phyloP scores from a whole-genome alignment of 208 protist genomes.

The Endotrypanum monterogeii region DNA sequence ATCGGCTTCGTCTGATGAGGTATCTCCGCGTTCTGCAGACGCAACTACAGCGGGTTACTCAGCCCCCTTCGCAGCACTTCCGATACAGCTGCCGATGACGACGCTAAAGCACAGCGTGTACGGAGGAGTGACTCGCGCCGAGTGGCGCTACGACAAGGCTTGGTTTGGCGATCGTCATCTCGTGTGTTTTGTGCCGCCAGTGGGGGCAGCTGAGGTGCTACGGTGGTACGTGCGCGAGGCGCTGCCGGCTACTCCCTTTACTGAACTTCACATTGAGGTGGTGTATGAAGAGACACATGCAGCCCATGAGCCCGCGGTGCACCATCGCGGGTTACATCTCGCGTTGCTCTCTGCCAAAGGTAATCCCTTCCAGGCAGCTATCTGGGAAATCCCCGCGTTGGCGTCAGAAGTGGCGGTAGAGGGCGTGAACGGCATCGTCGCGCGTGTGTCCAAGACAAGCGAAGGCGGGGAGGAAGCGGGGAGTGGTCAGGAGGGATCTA shows the following conservation, averaged over 20 bases:
- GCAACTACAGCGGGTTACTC: background rate
- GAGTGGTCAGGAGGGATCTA: background rate
- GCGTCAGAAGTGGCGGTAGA: background rate
- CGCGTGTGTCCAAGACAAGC: background rate
- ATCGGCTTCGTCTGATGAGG: background rate
- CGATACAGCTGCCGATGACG: constrained; percentile 16
- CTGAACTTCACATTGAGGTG: constrained; percentile 17
- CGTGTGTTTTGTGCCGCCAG: constrained; percentile 36
- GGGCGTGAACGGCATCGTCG: constrained; percentile 10
- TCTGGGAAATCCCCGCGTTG: constrained; percentile 15
- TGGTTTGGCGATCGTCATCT: constrained; percentile 71
- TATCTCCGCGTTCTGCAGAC: background rate
- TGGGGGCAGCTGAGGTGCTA: constrained; percentile 37
- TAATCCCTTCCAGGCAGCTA: constrained; percentile 2
- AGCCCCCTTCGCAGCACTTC: constrained; percentile 7
- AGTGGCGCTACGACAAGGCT: constrained; percentile 41
- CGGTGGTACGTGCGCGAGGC: constrained; percentile 34
- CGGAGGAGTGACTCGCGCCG: constrained; percentile 15
- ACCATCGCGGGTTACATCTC: constrained; percentile 16
- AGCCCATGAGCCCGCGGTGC: background rate
- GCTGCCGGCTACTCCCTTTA: constrained; percentile 12
- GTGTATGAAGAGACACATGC: constrained; percentile 4
- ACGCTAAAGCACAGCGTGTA: constrained; percentile 13
- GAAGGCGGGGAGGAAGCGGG: background rate
- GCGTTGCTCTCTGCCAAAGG: constrained; percentile 14